A percentile compares a stretch with the other conserved stretches of the same genome.
Conservation (phyloP, 306 rosid species). For the Cicer arietinum region DNA sequence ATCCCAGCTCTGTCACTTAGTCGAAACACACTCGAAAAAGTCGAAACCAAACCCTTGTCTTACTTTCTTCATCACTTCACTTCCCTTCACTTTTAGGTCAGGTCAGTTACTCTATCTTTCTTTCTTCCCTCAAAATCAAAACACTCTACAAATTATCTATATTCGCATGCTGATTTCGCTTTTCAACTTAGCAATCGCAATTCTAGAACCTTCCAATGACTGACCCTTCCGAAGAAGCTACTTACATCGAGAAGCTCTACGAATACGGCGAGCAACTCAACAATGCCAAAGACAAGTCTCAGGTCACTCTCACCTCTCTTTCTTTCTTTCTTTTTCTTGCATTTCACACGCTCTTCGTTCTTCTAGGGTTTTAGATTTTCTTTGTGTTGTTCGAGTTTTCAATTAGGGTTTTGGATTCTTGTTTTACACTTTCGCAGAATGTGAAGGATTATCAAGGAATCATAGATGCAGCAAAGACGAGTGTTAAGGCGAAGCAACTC, state of each 20-base stretch:
- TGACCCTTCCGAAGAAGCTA: slow-evolving; percentile 74
- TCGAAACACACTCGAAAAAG: too few relatives aligned
- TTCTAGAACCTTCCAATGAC: slow-evolving; percentile 55
- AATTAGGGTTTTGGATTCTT: slow-evolving; percentile 45
- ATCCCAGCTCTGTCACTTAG: too few relatives aligned
- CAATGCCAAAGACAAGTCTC: slow-evolving; percentile 85
- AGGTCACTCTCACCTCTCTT: slow-evolving; percentile 51
- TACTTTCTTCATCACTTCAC: background rate
- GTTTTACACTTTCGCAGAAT: slow-evolving; percentile 51
- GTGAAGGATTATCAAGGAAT: slow-evolving; percentile 83
- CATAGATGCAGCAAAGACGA: slow-evolving; percentile 82
- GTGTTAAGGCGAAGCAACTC: slow-evolving; percentile 90
- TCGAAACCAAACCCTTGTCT: slow-evolving; percentile 2
- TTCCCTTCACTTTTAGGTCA: background rate
- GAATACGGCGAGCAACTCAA: slow-evolving; percentile 93
- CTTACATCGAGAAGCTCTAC: slow-evolving; percentile 86
- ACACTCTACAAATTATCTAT: background rate
- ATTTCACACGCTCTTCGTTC: background rate
- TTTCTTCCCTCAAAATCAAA: background rate
- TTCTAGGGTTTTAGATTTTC: slow-evolving; percentile 45
- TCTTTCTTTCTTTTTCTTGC: background rate
- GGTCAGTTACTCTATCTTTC: background rate
- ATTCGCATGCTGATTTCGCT: slow-evolving; percentile 45
- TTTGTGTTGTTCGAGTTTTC: background rate
- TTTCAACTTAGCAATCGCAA: slow-evolving; percentile 39